Evolutionary conservation across 352 stramenopile species (phyloP), one percentile per base, ranked within the genome.

Genomic region (Pythium periplocum): DNA sequence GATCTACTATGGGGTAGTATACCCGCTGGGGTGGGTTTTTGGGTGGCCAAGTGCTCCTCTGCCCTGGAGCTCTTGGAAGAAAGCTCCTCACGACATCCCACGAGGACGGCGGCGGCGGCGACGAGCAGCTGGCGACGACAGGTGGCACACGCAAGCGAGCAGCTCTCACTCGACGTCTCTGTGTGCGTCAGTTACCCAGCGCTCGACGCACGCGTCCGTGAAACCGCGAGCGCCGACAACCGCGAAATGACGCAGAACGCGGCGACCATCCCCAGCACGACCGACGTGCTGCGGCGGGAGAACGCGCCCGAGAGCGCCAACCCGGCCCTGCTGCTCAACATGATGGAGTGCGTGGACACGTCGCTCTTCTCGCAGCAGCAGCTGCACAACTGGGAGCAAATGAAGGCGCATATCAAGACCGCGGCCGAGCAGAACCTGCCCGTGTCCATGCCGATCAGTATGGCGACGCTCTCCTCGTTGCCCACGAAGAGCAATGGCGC

Each of bases 321-420:
- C 61, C 66, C 83, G 6, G 70, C 84, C 46, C 64, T 93, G 39
- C 66, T 93, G 1, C 65, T 86, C 37, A 84, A 78, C 51, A 93
- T 93, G 83, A 93, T 93, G 83, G 74, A 87, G 55, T 93, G 83
- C 61, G 80, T 93, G 9, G 83, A 93, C 64, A 89, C 78, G 59
- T 77, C 80, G 47, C 71, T 88, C 26, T 91, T 93, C 59, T 89
- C 80, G 32, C 35, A 71, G 41, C 68, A 86, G 46, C 81, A 89
- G 46, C 62, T 90, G 41, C 57, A 71, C 51, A 91, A 87, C 61
- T 91, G 82, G 83, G 74, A 83, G 54, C 78, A 86, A 17, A 90
- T 90, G 74, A 86, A 90, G 65, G 47, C 70, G 45, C 73, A 69
- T 26, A 78, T 90, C 40, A 69, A 69, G 34, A n/a, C 61, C 4